Evolutionary conservation across 1,139 yeast species (phyloP).

Genomic region (Yamadazyma trypodendri): DNA sequence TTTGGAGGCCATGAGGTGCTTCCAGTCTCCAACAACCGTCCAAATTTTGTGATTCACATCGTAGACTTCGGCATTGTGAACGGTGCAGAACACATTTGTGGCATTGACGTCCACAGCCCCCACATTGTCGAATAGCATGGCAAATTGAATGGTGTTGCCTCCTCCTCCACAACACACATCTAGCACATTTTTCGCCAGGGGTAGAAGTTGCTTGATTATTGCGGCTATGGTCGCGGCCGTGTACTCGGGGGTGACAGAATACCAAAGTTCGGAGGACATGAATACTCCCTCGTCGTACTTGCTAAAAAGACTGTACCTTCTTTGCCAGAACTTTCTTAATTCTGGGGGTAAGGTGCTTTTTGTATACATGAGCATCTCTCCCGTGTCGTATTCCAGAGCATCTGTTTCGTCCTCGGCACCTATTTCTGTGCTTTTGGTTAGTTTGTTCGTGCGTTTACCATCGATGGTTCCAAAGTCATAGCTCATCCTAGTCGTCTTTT

Average conservation of each 20-base stretch:
- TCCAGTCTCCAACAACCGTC: conserved; percentile 59
- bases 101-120: conserved; percentile 67
- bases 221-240: conserved; percentile 66
- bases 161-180: conserved; percentile 97
- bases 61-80: conserved; percentile 72
- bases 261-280: conserved; percentile 81
- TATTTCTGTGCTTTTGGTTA: no score
- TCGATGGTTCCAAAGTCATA: no score
- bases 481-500: background rate
- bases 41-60: conserved; percentile 50
- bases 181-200: conserved; percentile 45
- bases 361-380: conserved; percentile 39
- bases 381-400: no score
- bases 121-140: conserved; percentile 53
- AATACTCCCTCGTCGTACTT: conserved; percentile 68
- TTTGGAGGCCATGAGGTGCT: conserved; percentile 27
- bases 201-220: conserved; percentile 38
- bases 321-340: conserved; percentile 57
- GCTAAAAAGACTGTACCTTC: conserved; percentile 58
- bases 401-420: no score
- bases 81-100: conserved; percentile 64
- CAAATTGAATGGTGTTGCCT: conserved; percentile 87
- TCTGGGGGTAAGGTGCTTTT: conserved; percentile 39
- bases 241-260: conserved; percentile 84
- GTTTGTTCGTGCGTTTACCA: no score